Conservation (phyloP, 768 basidiomycete species). For the Suillus lakei region DNA sequence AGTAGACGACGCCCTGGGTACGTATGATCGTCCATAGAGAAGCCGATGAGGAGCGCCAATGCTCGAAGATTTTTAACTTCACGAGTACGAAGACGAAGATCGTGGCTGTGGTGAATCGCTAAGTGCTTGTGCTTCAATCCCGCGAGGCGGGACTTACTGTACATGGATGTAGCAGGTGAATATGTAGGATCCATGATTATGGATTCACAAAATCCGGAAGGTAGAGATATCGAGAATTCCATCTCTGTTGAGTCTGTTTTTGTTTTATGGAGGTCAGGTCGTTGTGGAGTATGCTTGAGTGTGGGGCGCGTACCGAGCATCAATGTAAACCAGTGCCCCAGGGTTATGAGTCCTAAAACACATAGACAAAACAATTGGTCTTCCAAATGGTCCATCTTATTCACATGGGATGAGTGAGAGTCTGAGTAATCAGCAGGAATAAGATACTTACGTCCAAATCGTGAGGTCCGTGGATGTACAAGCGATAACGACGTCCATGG, state of each 20-base stretch:
- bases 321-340: conserved; percentile 29
- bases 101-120: too few species aligned
- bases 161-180: too few species aligned
- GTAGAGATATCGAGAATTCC: too few species aligned
- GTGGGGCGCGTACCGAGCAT: conserved; percentile 14
- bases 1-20: conserved; percentile 26
- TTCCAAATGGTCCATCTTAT: conserved; percentile 35
- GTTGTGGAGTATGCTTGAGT: too few species aligned
- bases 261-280: too few species aligned
- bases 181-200: too few species aligned
- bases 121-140: too few species aligned
- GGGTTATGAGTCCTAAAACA: conserved; percentile 14
- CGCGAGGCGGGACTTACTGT: too few species aligned
- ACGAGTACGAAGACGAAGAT: too few species aligned
- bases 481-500: conserved; percentile 19
- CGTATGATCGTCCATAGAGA: conserved; percentile 16
- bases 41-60: conserved; percentile 17
- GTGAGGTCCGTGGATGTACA: conserved; percentile 29
- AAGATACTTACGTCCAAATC: conserved; percentile 31
- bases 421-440: neutral
- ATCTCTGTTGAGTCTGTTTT: too few species aligned
- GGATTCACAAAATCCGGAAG: too few species aligned
- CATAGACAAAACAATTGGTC: conserved; percentile 17
- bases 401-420: neutral
- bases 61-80: conserved; percentile 15